Evolutionary conservation across 371 early-diverging fungal genomes (phyloP), one percentile per base, ranked within the genome.

Genomic region (Sporodiniella umbellata): DNA sequence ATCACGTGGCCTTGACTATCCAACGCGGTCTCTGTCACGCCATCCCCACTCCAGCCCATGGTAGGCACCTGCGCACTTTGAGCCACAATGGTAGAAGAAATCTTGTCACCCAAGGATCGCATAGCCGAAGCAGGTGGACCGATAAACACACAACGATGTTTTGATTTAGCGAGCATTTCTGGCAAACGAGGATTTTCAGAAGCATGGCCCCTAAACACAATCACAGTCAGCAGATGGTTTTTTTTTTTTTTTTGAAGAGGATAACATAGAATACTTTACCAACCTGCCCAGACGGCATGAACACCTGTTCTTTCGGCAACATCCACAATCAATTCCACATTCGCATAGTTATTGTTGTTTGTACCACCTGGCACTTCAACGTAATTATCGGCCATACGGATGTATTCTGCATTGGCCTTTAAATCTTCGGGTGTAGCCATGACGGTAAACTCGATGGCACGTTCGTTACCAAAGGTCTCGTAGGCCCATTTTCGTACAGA

Each of bases 371-470:
- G 95, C 5, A 99, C 94, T 69, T 96, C 94, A 51, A 95, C 90
- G 64, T 90, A 99, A 71, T 96, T 94, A 66, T 98, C 97, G 7
- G 99, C 98, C 93, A 95, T 92, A 60, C 98, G 91, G 60, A 99
- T 96, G 70, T 95, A 99, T 78, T 96, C 97, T 46, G 98, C 98
- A 61, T 98, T 96, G 44, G 88, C 91, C 60, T 84, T 80, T 54
- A 98, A 81, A 81, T 99, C 99, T 62, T 98, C 97, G 14, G 98
- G 95, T 39, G 98, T 96, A 14, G 94, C 94, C 97, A 99, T 97
- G 50, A 90, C 99, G 38, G 93, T 93, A 65, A 99, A 98, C 68
- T 94, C 83, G 64, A 99, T 94, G 28, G 93, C 92, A 17, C 89
- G 80, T 70, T 97, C 95, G 61, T 95, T 86, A 45, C 98, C 98